phyloP scores from a whole-genome alignment of 192 early-diverging fungal genomes.

The Helicostylum pulchrum region DNA sequence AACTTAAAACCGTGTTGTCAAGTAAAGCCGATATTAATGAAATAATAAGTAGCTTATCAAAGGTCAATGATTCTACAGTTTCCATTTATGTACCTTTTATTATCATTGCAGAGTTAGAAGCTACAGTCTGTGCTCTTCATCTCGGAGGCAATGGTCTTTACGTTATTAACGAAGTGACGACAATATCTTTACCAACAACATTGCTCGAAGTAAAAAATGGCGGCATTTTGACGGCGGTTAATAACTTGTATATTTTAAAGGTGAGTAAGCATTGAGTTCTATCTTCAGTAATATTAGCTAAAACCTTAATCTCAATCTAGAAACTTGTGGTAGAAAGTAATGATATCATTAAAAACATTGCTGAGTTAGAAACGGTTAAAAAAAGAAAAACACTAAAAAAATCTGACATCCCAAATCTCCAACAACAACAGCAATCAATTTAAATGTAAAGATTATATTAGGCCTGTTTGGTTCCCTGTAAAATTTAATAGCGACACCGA shows the following conservation, averaged over 20 bases:
- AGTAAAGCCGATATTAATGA: neutral
- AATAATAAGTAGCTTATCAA: neutral
- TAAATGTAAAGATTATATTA: no score
- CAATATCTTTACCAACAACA: neutral
- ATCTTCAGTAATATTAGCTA: neutral
- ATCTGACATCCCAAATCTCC: neutral
- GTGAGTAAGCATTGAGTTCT: neutral
- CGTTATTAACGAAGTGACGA: neutral
- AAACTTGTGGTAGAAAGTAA: neutral
- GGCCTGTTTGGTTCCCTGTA: neutral
- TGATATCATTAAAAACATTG: neutral
- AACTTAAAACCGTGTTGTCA: constrained; percentile 2
- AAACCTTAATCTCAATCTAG: constrained; percentile 1
- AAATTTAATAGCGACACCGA: neutral
- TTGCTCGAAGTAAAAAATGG: neutral
- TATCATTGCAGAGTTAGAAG: constrained; percentile 1
- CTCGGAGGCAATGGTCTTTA: neutral
- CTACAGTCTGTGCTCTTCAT: neutral
- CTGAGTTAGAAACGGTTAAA: neutral
- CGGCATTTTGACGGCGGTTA: neutral
- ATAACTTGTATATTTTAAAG: neutral
- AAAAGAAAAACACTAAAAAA: constrained; percentile 1
- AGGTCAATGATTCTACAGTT: neutral
- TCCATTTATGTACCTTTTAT: constrained; percentile 1
- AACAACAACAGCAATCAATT: neutral